Percentiles rank a stretch among this genome's conserved stretches.
Evolutionary conservation across 176 grass and related monocot species (phyloP).

Genomic region (Juncus inflexus): DNA sequence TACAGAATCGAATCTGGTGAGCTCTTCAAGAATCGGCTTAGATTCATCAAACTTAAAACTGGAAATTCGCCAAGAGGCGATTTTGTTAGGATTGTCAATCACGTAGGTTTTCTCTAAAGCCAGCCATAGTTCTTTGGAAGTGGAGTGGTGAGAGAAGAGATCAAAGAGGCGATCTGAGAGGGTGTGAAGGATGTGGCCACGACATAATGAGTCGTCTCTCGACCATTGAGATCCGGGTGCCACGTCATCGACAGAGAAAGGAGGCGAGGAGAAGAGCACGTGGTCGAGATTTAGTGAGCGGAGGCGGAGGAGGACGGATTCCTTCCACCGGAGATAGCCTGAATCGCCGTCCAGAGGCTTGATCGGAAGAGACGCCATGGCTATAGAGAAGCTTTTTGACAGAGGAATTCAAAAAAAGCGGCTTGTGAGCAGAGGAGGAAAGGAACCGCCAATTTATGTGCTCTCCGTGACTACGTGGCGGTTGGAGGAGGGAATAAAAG

Average conservation of each 20-base stretch:
- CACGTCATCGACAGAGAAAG: not conserved
- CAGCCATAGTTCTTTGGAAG: not conserved
- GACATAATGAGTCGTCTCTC: conserved; percentile 31
- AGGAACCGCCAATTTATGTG: too few relatives aligned
- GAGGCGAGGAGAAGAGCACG: conserved; percentile 10
- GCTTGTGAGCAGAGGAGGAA: too few relatives aligned
- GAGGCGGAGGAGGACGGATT: conserved; percentile 31
- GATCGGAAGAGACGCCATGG: conserved; percentile 8
- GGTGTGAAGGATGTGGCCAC: conserved; percentile 37
- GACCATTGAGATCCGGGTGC: not conserved
- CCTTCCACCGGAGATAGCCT: conserved; percentile 40
- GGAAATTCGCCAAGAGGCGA: too few relatives aligned
- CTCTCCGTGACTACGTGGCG: too few relatives aligned
- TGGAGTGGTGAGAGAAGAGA: conserved; percentile 28
- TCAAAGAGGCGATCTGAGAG: conserved; percentile 32
- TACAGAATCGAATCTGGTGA: too few relatives aligned
- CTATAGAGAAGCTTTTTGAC: too few relatives aligned
- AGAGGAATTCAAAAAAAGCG: too few relatives aligned
- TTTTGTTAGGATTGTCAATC: too few relatives aligned
- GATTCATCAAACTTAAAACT: too few relatives aligned
- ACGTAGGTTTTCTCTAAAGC: too few relatives aligned
- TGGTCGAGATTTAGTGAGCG: conserved; percentile 13
- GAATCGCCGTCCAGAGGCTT: conserved; percentile 18
- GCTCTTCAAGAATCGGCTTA: too few relatives aligned
- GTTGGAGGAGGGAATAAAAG: too few relatives aligned